A percentile compares a stretch with the other conserved stretches of the same genome.
Evolutionary conservation across 2,329 filamentous ascomycete species (phyloP).

Genomic region (Clarireedia homoeocarpa): DNA sequence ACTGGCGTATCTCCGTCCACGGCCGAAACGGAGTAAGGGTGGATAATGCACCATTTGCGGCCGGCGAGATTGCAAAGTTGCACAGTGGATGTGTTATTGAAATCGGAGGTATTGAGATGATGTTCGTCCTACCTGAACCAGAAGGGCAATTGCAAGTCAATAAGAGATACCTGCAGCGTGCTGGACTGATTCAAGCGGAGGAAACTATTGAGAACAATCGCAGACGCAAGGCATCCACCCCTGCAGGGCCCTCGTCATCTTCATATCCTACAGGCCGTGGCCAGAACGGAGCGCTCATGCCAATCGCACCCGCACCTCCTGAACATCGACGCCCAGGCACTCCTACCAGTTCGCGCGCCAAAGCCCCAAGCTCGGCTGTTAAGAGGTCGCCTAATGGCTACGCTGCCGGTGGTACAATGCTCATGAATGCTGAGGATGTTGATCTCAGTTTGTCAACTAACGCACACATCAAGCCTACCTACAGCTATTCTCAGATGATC

Average conservation of each 20-base stretch:
- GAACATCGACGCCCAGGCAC: conserved; percentile 55
- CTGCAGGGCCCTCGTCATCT: background rate
- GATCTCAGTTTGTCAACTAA: conserved; percentile 78
- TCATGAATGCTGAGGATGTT: conserved; percentile 47
- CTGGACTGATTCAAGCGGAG: conserved; percentile 40
- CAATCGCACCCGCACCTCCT: conserved; percentile 51
- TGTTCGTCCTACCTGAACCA: conserved; percentile 87
- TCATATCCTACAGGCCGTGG: conserved; percentile 4
- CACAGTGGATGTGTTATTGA: conserved; percentile 87
- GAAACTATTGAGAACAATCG: conserved; percentile 8
- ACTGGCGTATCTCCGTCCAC: conserved; percentile 81
- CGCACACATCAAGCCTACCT: conserved; percentile 88
- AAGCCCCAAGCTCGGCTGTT: conserved; percentile 15
- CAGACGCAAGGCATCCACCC: background rate
- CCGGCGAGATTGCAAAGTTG: conserved; percentile 55
- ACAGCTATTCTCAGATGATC: conserved; percentile 95
- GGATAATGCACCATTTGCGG: conserved; percentile 64
- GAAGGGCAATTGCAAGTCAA: conserved; percentile 59
- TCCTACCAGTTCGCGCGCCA: conserved; percentile 31
- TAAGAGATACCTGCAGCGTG: conserved; percentile 60
- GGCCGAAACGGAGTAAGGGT: conserved; percentile 87
- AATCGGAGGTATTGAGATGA: conserved; percentile 92
- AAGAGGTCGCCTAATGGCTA: conserved; percentile 24
- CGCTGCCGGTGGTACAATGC: conserved; percentile 32
- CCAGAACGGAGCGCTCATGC: conserved; percentile 32